These are phyloP conservation scores for Podospora australis DNA, from an alignment of 495 filamentous ascomycete species.

Conservation along the genomic window DNA sequence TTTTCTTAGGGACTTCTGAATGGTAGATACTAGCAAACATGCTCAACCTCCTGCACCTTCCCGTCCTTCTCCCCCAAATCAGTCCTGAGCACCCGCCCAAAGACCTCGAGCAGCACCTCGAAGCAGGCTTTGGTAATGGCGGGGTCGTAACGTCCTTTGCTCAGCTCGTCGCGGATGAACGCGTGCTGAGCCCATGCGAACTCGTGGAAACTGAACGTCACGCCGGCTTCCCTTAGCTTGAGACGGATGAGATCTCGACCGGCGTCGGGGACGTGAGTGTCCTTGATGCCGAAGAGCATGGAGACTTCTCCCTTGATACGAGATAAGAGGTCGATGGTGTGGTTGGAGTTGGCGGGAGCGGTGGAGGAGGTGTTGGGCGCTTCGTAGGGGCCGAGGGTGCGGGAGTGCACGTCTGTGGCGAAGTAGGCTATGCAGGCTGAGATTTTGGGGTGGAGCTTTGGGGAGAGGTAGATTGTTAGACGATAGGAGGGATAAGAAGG, in stretches of 20 bases:
- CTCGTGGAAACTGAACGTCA: slow-evolving; percentile 79
- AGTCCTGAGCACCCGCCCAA: slow-evolving; percentile 67
- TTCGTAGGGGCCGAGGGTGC: slow-evolving; percentile 55
- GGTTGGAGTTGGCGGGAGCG: slow-evolving; percentile 26
- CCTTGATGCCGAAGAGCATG: slow-evolving; percentile 88
- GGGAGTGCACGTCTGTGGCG: slow-evolving; percentile 81
- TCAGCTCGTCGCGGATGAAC: slow-evolving; percentile 92
- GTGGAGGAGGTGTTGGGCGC: slow-evolving; percentile 26
- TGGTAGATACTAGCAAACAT: slow-evolving; percentile 26
- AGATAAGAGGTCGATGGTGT: slow-evolving; percentile 39
- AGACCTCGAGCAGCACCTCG: slow-evolving; percentile 82
- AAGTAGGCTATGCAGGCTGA: slow-evolving; percentile 81
- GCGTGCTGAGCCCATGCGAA: slow-evolving; percentile 89
- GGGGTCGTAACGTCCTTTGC: slow-evolving; percentile 89
- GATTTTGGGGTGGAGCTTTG: slow-evolving; percentile 62
- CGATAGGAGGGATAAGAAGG: background rate
- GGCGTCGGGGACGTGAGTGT: slow-evolving; percentile 81
- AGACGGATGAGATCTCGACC: slow-evolving; percentile 82
- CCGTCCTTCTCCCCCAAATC: slow-evolving; percentile 59
- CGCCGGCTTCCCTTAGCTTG: slow-evolving; percentile 69
- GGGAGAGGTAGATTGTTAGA: background rate
- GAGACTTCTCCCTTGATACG: slow-evolving; percentile 75
- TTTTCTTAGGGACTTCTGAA: too few species aligned
- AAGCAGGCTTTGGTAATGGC: slow-evolving; percentile 84
- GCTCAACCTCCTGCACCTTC: slow-evolving; percentile 18